Evolutionary conservation across 192 early-diverging fungal species (phyloP).

Genomic region (Lunasporangiospora selenospora): DNA sequence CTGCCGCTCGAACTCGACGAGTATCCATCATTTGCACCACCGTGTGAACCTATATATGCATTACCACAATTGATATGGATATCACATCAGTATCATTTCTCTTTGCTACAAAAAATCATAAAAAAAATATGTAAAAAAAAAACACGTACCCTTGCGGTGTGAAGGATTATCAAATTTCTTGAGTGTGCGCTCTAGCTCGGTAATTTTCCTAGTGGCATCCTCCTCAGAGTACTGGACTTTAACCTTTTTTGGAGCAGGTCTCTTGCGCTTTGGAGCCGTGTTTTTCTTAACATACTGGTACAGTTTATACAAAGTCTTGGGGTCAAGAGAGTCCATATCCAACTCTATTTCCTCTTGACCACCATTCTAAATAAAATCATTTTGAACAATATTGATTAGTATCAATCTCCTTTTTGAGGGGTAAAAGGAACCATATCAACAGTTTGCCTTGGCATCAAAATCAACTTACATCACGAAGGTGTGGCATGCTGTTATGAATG

Average conservation of each 20-base stretch:
- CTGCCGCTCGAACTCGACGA: slow-evolving; percentile 60
- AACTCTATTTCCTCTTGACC: slow-evolving; percentile 92
- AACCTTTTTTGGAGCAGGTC: slow-evolving; percentile 55
- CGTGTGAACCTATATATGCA: slow-evolving; percentile 16
- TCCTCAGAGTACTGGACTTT: slow-evolving; percentile 52
- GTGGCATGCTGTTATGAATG: slow-evolving; percentile 71
- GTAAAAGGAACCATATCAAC: not conserved
- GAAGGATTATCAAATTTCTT: slow-evolving; percentile 53
- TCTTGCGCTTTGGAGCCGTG: slow-evolving; percentile 54
- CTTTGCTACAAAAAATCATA: too few species aligned
- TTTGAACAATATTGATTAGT: not conserved
- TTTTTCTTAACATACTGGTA: slow-evolving; percentile 84
- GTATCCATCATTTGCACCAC: too few species aligned
- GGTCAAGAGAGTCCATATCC: slow-evolving; percentile 92
- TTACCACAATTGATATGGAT: slow-evolving; percentile 44
- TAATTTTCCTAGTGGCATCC: slow-evolving; percentile 53
- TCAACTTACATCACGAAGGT: slow-evolving; percentile 52
- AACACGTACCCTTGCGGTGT: slow-evolving; percentile 28
- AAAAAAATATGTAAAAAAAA: too few species aligned
- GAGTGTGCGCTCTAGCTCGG: slow-evolving; percentile 50
- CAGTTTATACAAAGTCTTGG: slow-evolving; percentile 80
- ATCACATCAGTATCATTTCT: slow-evolving; percentile 44
- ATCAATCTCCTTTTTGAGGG: not conserved
- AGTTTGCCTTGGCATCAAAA: not conserved
- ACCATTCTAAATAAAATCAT: slow-evolving; percentile 25